A percentile compares a stretch with the other conserved stretches of the same genome.
Conservation (phyloP, 2,329 filamentous ascomycete genomes). For the Exserohilum rostratum region DNA sequence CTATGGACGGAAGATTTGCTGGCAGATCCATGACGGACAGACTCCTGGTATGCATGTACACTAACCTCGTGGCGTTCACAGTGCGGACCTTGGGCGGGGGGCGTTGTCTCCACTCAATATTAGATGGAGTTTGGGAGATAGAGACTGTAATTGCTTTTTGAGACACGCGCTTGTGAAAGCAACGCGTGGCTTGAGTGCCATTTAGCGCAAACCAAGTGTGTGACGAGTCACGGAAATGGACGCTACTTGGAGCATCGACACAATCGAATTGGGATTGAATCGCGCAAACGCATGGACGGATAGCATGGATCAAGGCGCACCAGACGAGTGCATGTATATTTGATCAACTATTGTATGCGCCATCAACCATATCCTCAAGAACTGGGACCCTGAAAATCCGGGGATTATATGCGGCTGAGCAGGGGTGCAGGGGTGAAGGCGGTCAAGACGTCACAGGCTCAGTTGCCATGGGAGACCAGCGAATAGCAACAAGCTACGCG, state of each 20-base stretch:
- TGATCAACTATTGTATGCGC: not conserved
- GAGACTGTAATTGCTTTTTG: not conserved
- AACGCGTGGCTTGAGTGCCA: not conserved
- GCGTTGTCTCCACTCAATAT: not conserved
- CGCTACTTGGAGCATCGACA: not conserved
- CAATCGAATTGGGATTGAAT: slow-evolving; percentile 1
- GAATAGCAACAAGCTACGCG: slow-evolving; percentile 33
- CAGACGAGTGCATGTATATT: not conserved
- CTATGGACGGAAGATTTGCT: not conserved
- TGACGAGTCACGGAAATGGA: slow-evolving; percentile 1
- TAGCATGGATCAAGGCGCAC: not conserved
- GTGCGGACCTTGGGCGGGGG: not conserved
- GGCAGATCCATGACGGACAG: not conserved
- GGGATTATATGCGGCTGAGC: slow-evolving; percentile 17
- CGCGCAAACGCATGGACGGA: slow-evolving; percentile 6
- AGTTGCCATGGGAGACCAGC: slow-evolving; percentile 33
- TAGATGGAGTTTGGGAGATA: not conserved
- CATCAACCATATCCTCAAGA: not conserved
- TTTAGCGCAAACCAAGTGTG: not conserved
- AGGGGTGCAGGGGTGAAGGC: slow-evolving; percentile 23
- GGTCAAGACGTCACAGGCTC: slow-evolving; percentile 27
- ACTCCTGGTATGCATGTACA: not conserved
- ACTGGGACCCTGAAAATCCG: slow-evolving; percentile 10
- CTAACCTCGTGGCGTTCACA: not conserved
- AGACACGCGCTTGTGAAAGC: not conserved